Evolutionary conservation across 2,329 filamentous ascomycete species (phyloP).

Genomic region (Aspergillus pseudoterreus): DNA sequence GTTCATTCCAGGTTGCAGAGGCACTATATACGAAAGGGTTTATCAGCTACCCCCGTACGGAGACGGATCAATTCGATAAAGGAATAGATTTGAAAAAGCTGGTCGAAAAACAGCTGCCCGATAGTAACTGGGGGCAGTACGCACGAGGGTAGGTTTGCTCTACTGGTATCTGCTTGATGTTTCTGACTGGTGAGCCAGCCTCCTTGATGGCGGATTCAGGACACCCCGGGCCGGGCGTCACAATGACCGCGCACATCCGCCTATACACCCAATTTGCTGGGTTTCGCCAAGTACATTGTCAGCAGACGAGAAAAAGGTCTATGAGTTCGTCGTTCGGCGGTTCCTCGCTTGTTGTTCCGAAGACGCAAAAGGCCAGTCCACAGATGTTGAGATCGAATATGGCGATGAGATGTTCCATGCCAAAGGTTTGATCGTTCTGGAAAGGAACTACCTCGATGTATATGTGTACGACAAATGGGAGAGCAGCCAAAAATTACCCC

Average conservation of each 20-base stretch:
- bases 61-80: constrained; percentile 91
- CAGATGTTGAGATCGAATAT: constrained; percentile 79
- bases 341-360: constrained; percentile 96
- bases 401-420: constrained; percentile 79
- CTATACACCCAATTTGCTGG: constrained; percentile 93
- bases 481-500: constrained; percentile 75
- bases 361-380: constrained; percentile 82
- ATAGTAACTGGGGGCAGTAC: constrained; percentile 73
- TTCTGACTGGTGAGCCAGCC: constrained; percentile 28
- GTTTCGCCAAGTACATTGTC: constrained; percentile 60
- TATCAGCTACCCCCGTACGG: constrained; percentile 95
- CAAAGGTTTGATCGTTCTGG: constrained; percentile 77
- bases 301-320: constrained; percentile 69
- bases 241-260: constrained; percentile 95
- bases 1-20: constrained; percentile 60
- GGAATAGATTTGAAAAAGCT: constrained; percentile 79
- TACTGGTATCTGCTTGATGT: background rate
- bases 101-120: constrained; percentile 77
- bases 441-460: constrained; percentile 90
- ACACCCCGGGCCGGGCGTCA: constrained; percentile 78
- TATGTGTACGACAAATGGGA: constrained; percentile 98
- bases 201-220: constrained; percentile 72
- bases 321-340: constrained; percentile 86
- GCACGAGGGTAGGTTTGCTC: constrained; percentile 55
- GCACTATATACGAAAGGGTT: constrained; percentile 87